Conservation (phyloP, 1,284 basidiomycete genomes). For the Rhodotorula sp. region DNA sequence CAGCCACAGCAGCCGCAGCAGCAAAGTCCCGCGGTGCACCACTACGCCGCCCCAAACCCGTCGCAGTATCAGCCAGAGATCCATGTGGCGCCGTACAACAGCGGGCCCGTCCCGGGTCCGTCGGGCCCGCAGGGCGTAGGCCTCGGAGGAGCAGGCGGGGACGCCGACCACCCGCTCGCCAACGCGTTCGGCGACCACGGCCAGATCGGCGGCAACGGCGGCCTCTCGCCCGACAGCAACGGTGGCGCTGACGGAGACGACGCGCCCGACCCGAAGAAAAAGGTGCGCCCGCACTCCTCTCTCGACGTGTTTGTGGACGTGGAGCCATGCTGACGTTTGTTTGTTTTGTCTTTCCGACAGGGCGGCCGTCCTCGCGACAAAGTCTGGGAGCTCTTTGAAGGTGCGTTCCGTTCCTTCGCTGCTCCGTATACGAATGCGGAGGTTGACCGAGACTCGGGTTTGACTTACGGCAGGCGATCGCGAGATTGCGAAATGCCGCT, state of each 20-base stretch:
- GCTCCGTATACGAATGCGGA: background rate
- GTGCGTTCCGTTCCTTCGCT: constrained; percentile 6
- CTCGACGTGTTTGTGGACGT: background rate
- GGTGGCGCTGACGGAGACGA: background rate
- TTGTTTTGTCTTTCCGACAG: background rate
- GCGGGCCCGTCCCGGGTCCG: background rate
- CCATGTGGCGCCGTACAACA: background rate
- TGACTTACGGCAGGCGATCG: constrained; percentile 17
- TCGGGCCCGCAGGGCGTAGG: background rate
- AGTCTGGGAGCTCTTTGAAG: constrained; percentile 42
- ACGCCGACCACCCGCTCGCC: background rate
- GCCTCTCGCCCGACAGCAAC: constrained; percentile 5
- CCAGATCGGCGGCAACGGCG: background rate
- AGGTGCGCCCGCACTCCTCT: background rate
- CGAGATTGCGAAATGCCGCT: constrained; percentile 33
- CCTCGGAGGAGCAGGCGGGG: background rate
- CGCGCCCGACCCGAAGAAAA: constrained; percentile 2
- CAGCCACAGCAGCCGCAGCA: background rate
- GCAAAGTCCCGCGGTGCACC: too few species aligned
- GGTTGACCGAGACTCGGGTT: background rate
- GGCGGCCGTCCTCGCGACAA: constrained; percentile 42
- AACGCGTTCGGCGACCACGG: background rate
- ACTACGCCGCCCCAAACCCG: background rate
- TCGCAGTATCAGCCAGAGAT: background rate
- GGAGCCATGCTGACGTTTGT: background rate